Evolutionary conservation across 768 basidiomycete genomes (phyloP).

Genomic region (Trametes punicea): DNA sequence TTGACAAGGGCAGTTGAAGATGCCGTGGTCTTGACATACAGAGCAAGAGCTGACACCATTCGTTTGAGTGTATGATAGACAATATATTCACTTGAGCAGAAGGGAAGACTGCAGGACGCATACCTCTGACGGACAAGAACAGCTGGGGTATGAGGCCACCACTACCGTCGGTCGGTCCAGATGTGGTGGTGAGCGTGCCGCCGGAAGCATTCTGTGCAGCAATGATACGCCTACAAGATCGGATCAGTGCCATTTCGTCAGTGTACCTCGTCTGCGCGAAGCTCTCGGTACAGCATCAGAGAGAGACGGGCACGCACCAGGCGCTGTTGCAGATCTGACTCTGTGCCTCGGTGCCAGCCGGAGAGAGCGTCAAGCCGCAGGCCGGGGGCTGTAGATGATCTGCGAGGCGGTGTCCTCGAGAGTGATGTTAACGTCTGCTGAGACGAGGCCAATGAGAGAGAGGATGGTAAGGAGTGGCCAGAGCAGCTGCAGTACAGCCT

Average conservation of each 20-base stretch:
- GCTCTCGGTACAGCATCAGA: not conserved
- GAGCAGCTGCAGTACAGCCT: slow-evolving; percentile 8
- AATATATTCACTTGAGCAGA: too few species aligned
- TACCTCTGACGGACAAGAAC: slow-evolving; percentile 20
- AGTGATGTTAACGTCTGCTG: slow-evolving; percentile 21
- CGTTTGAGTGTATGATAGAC: too few species aligned
- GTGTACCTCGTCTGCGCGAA: not conserved
- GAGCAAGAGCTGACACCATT: slow-evolving; percentile 14
- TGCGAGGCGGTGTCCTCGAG: slow-evolving; percentile 21
- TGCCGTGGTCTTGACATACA: slow-evolving; percentile 18
- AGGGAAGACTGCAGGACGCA: too few species aligned
- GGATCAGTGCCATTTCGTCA: not conserved
- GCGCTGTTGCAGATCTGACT: slow-evolving; percentile 14
- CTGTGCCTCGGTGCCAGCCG: slow-evolving; percentile 13
- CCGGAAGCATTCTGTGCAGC: slow-evolving; percentile 10
- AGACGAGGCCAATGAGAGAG: not conserved
- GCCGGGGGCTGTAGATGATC: slow-evolving; percentile 24
- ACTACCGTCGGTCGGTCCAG: slow-evolving; percentile 16
- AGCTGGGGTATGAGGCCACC: slow-evolving; percentile 22
- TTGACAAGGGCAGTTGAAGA: slow-evolving; percentile 19
- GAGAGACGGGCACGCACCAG: too few species aligned
- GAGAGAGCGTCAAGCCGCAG: slow-evolving; percentile 18
- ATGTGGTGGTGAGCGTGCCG: slow-evolving; percentile 19
- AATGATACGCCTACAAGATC: slow-evolving; percentile 17
- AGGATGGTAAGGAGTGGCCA: slow-evolving; percentile 3